Percentiles rank a stretch among this genome's conserved stretches.
phyloP scores from a whole-genome alignment of 1,284 basidiomycete genomes.

The Cutaneotrichosporon daszewskae region DNA sequence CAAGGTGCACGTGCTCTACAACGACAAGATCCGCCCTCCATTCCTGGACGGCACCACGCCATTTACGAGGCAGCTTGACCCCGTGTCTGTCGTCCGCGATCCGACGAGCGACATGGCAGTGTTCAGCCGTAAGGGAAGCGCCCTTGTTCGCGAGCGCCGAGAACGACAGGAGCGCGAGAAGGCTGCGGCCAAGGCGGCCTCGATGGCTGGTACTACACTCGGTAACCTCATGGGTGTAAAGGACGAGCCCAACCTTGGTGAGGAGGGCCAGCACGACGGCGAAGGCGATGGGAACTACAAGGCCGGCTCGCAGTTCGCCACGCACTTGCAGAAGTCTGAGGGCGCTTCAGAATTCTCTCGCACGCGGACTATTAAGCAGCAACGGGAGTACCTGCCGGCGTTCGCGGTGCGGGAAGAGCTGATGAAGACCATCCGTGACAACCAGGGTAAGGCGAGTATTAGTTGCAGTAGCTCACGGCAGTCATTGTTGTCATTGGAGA shows the following conservation, averaged over 20 bases:
- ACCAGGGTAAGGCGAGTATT: conserved; percentile 65
- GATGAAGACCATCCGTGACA: conserved; percentile 83
- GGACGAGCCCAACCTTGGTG: conserved; percentile 65
- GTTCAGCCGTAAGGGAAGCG: conserved; percentile 91
- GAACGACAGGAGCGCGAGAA: conserved; percentile 93
- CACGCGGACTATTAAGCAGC: conserved; percentile 81
- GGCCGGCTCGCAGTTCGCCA: conserved; percentile 92
- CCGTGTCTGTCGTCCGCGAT: conserved; percentile 94
- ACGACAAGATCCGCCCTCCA: conserved; percentile 85
- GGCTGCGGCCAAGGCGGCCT: conserved; percentile 87
- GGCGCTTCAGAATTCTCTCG: conserved; percentile 80
- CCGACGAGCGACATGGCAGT: conserved; percentile 89
- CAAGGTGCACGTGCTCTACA: conserved; percentile 93
- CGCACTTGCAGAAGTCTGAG: conserved; percentile 71
- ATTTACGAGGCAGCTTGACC: conserved; percentile 93
- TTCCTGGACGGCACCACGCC: conserved; percentile 95
- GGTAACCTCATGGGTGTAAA: conserved; percentile 98
- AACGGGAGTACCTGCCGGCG: conserved; percentile 93
- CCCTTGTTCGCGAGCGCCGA: conserved; percentile 87
- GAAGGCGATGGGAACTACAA: conserved; percentile 70
- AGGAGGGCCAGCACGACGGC: conserved; percentile 57
- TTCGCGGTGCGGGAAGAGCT: conserved; percentile 96
- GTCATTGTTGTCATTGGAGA: conserved; percentile 92
- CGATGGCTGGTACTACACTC: conserved; percentile 82
- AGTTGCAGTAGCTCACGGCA: conserved; percentile 32